A percentile compares a stretch with the other conserved stretches of the same genome.
Conservation (phyloP, 2,329 filamentous ascomycete genomes). For the Pseudogymnoascus sp. region DNA sequence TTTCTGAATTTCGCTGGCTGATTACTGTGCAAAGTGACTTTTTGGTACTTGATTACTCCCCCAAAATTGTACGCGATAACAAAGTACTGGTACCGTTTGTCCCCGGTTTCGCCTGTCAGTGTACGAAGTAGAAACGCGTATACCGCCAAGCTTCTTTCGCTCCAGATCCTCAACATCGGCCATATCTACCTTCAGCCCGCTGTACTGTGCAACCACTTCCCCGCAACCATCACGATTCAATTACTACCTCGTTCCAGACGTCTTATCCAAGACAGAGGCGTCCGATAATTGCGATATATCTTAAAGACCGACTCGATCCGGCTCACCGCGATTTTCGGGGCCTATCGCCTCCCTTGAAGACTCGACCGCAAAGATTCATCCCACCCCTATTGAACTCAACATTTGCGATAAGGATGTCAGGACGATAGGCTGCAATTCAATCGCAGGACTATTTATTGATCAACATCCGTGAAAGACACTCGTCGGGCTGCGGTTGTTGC, state of each 20-base stretch:
- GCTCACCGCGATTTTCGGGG: neutral
- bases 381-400: conserved; percentile 3
- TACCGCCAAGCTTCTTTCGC: neutral
- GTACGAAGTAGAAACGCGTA: neutral
- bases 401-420: neutral
- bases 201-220: neutral
- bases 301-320: neutral
- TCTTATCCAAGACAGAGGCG: neutral
- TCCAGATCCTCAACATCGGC: conserved; percentile 2
- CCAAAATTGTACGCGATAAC: neutral
- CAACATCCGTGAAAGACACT: neutral
- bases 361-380: neutral
- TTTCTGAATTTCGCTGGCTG: neutral
- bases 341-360: neutral
- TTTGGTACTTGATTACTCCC: neutral
- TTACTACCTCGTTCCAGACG: neutral
- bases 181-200: neutral
- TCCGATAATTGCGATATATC: neutral
- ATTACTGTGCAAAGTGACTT: neutral
- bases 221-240: neutral
- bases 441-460: neutral
- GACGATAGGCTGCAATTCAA: neutral
- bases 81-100: neutral
- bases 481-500: conserved; percentile 4
- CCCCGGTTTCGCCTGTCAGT: neutral